Percentiles rank a stretch among this genome's conserved stretches.
Evolutionary conservation across 805 yeast species (phyloP).

Genomic region (Cyberlindnera mycetangii): DNA sequence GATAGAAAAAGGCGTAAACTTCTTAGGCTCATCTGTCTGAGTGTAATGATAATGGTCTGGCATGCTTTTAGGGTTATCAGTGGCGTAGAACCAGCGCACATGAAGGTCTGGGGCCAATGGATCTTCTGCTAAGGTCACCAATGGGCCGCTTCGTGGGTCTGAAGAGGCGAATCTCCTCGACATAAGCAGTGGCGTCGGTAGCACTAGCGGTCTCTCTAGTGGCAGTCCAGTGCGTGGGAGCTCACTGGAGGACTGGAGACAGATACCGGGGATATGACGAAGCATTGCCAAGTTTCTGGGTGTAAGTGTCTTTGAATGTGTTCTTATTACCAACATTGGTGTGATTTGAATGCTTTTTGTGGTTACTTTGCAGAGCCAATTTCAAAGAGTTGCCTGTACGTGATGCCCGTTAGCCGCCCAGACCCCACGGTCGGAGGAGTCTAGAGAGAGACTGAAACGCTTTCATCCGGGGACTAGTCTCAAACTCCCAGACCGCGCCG

Average conservation of each 20-base stretch:
- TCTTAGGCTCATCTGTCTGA: constrained; percentile 47
- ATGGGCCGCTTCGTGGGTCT: constrained; percentile 4
- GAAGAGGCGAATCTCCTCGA: constrained; percentile 9
- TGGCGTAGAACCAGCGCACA: constrained; percentile 75
- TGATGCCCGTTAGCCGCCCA: too few relatives aligned
- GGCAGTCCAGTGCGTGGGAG: neutral
- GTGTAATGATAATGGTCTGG: constrained; percentile 58
- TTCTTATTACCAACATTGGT: too few relatives aligned
- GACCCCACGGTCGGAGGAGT: too few relatives aligned
- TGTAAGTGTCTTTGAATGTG: too few relatives aligned
- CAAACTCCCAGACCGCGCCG: too few relatives aligned
- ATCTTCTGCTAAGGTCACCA: constrained; percentile 6
- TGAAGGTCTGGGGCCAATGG: constrained; percentile 20
- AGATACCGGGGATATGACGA: neutral
- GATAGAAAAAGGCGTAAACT: constrained; percentile 65
- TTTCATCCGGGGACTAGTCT: too few relatives aligned
- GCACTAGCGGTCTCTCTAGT: constrained; percentile 1
- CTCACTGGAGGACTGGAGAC: neutral
- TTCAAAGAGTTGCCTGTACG: too few relatives aligned
- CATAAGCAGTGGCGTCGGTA: constrained; percentile 1
- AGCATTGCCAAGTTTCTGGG: neutral
- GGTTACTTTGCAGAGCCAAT: too few relatives aligned
- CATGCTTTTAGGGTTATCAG: constrained; percentile 68
- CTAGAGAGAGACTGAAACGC: too few relatives aligned
- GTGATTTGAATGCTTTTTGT: too few relatives aligned